Conservation (phyloP, 257 asterid genomes). For the Nemophila menziesii region DNA sequence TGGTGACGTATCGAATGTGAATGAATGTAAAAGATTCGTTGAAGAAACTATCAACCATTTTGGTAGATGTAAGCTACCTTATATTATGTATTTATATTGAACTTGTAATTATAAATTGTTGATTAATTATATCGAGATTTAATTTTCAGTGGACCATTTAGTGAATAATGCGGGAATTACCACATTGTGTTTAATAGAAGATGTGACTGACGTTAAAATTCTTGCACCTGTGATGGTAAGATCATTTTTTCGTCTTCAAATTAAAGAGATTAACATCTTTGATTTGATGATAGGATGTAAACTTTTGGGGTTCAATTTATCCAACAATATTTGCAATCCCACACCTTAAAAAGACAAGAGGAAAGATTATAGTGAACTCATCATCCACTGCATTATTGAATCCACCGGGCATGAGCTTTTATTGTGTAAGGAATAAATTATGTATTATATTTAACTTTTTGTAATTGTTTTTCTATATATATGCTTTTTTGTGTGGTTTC, state of each 20-base stretch:
- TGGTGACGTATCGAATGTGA: slow-evolving; percentile 1
- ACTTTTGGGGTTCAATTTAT: background rate
- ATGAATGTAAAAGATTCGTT: slow-evolving; percentile 4
- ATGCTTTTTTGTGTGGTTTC: too few species aligned
- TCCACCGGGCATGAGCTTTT: slow-evolving; percentile 2
- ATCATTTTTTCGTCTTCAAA: too few species aligned
- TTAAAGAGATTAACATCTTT: background rate
- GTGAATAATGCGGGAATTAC: slow-evolving; percentile 15
- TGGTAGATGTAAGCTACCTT: slow-evolving; percentile 3
- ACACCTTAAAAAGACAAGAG: background rate
- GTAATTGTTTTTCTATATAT: background rate
- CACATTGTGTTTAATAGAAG: slow-evolving; percentile 2
- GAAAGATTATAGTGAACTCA: background rate
- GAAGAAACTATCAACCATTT: slow-evolving; percentile 5
- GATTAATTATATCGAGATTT: too few species aligned
- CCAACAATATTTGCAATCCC: background rate
- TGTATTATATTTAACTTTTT: background rate
- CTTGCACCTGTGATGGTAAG: slow-evolving; percentile 7
- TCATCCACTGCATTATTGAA: background rate
- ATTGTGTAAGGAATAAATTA: slow-evolving; percentile 1
- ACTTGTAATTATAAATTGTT: too few species aligned
- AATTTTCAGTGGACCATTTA: slow-evolving; percentile 14
- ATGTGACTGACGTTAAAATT: slow-evolving; percentile 4
- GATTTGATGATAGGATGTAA: background rate
- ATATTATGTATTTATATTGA: background rate